Evolutionary conservation across 352 stramenopile genomes (phyloP), one percentile per base, ranked within the genome.

Genomic region (Globisporangium viniferum): DNA sequence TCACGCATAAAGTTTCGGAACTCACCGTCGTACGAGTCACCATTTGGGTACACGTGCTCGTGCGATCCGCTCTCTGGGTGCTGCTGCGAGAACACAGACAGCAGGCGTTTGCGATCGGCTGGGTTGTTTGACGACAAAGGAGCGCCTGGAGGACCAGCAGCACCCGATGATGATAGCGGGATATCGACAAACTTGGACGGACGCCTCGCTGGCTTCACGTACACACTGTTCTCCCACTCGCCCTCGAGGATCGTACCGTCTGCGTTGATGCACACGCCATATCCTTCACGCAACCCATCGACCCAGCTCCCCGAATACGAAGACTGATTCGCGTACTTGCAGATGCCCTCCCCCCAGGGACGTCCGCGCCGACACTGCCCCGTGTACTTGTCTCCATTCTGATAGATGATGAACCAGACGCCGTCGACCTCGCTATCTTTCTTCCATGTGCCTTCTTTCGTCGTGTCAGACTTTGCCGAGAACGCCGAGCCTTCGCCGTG

Each of bases 301-400:
- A 89, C 65, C 82, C 83, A 98, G 9, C 73, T 66, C 0, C 96
- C 96, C 2, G 84, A 92, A 68, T 98, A 98, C 14, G 96, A 84
- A 62, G 93, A 87, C 10, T 94, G 93, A 59, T 97, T 97, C 27
- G 85, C 74, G 35, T 97, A 97, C 62, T 97, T 94, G 61, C 93
- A 96, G 0, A 90, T 91, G 1, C 96, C 96, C 64, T 88, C 74
- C 10, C 86, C 86, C 82, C 82, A 91, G 29, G 86, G 81, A 9
- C 79, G 74, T 0, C 84, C 82, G n/a, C 80, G 79, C 18, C 76
- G 79, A 35, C 82, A 89, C 15, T 77, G 67, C 20, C 86, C 86
- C 20, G 79, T 86, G 73, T 87, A 92, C 64, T 94, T 94, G 70
- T 94, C 86, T n/a, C 80, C 80, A 48, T 90, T 94, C 15, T 73